These are phyloP conservation scores for Diospyros lotus DNA, from an alignment of 148 eudicot species.

Conservation along the genomic window DNA sequence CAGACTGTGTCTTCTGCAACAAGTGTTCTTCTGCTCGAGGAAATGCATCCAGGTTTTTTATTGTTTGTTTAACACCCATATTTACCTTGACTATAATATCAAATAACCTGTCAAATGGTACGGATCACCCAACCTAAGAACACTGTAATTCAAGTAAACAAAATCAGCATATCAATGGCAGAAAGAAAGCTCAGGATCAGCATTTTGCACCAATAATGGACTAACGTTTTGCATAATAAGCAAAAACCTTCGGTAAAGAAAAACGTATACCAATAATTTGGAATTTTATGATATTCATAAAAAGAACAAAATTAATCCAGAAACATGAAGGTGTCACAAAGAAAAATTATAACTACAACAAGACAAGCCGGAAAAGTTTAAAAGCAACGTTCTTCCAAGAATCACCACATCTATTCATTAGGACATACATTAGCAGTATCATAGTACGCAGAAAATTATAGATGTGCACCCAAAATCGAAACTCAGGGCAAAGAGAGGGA, in stretches of 20 bases:
- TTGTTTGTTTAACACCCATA: slow-evolving; percentile 87
- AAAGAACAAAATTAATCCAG: too few relatives aligned
- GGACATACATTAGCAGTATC: too few relatives aligned
- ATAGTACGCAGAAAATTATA: too few relatives aligned
- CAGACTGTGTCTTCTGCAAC: slow-evolving; percentile 87
- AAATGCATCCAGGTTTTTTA: slow-evolving; percentile 80
- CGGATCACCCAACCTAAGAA: neutral
- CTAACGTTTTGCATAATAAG: neutral
- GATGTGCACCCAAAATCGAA: too few relatives aligned
- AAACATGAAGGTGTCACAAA: too few relatives aligned
- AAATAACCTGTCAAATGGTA: slow-evolving; percentile 11
- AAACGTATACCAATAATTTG: too few relatives aligned
- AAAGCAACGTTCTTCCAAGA: too few relatives aligned
- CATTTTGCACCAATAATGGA: neutral
- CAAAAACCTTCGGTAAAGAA: neutral
- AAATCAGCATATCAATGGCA: slow-evolving; percentile 3
- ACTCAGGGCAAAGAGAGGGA: too few relatives aligned
- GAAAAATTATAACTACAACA: too few relatives aligned
- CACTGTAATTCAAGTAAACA: neutral
- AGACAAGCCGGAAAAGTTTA: too few relatives aligned
- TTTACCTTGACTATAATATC: neutral
- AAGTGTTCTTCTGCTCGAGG: slow-evolving; percentile 96
- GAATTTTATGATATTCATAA: too few relatives aligned
- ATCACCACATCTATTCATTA: too few relatives aligned
- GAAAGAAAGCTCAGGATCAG: neutral